Conservation (phyloP, 2,329 filamentous ascomycete species). For the Fonsecaea pedrosoi region DNA sequence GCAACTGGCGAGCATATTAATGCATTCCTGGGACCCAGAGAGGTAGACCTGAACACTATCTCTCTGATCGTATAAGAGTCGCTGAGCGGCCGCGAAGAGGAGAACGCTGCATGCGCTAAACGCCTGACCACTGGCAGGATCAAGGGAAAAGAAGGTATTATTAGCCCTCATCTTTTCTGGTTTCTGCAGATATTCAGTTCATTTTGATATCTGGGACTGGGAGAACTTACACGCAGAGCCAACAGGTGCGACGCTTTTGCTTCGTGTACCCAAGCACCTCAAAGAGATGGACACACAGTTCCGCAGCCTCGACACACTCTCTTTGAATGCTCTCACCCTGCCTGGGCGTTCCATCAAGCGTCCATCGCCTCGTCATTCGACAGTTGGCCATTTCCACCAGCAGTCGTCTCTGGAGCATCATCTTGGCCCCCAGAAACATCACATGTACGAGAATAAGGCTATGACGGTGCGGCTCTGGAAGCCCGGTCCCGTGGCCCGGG, state of each 20-base stretch:
- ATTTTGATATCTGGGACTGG: neutral
- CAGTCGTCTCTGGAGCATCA: conserved; percentile 21
- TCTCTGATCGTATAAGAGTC: conserved; percentile 15
- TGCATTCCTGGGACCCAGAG: conserved; percentile 19
- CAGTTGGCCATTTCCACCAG: conserved; percentile 23
- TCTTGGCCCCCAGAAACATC: conserved; percentile 20
- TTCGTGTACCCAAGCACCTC: conserved; percentile 17
- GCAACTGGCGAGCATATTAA: conserved; percentile 21
- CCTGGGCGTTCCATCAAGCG: conserved; percentile 17
- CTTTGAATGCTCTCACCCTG: conserved; percentile 14
- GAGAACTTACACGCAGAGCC: conserved; percentile 26
- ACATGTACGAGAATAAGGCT: conserved; percentile 23
- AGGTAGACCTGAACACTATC: conserved; percentile 14
- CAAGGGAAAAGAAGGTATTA: neutral
- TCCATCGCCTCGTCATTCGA: conserved; percentile 24
- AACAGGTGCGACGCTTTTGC: conserved; percentile 19
- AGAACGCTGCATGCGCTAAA: conserved; percentile 26
- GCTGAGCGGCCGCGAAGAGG: conserved; percentile 19
- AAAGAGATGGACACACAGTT: conserved; percentile 14
- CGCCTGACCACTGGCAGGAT: conserved; percentile 20
- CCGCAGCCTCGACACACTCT: conserved; percentile 21
- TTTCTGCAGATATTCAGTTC: neutral
- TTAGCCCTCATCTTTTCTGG: neutral
- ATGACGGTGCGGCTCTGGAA: conserved; percentile 15
- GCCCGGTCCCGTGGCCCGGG: neutral